Evolutionary conservation across 1,284 basidiomycete genomes (phyloP).

Genomic region (Leccinum huronense): DNA sequence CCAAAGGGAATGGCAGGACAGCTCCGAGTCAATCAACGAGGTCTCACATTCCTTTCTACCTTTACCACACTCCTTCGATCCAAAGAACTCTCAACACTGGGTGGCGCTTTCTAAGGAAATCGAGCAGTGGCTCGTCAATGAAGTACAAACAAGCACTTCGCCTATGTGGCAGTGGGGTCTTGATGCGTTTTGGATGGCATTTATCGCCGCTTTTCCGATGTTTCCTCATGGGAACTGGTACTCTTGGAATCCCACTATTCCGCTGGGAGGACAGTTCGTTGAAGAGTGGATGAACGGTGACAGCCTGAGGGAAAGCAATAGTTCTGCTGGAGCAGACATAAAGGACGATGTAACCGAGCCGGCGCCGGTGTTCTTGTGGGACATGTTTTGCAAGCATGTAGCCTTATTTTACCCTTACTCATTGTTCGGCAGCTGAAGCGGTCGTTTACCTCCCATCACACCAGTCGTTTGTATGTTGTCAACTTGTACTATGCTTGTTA

Average conservation of each 20-base stretch:
- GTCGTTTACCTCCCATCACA: not conserved
- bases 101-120: not conserved
- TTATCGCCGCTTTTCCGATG: not conserved
- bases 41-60: not conserved
- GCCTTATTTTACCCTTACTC: not conserved
- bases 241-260: not conserved
- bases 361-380: not conserved
- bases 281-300: not conserved
- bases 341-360: not conserved
- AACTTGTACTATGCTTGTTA: not conserved
- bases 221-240: not conserved
- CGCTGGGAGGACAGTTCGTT: not conserved
- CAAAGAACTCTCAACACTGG: slow-evolving; percentile 1
- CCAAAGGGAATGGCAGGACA: not conserved
- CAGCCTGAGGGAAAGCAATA: not conserved
- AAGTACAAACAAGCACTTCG: not conserved
- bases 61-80: not conserved
- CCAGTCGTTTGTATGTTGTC: not conserved
- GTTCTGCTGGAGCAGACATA: not conserved
- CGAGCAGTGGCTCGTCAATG: not conserved
- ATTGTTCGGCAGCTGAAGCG: not conserved
- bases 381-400: not conserved
- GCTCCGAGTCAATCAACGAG: not conserved
- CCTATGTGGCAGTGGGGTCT: not conserved
- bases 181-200: not conserved